Base-by-base conservation (phyloP, 2,329 filamentous ascomycete genomes). In the Eutypa lata region DNA sequence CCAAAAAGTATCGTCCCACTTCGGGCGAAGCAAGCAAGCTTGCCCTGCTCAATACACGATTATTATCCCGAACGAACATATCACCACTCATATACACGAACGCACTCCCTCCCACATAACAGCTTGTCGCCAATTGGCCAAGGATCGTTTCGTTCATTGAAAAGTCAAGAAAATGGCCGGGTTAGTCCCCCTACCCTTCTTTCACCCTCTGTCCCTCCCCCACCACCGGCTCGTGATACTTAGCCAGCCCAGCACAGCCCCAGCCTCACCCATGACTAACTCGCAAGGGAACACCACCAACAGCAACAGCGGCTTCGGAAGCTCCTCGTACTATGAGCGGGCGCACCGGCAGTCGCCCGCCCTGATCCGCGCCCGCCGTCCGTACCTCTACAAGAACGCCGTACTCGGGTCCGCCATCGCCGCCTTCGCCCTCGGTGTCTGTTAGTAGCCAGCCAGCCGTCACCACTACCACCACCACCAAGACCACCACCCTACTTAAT, bases 361-460 rank as follows among this genome's bases (percentile, higher is more conserved):
- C 52, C 86, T 99, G 59, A 87, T 97, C 69, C 90, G 94, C 68
- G 93, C 94, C 52, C 87, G 95, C 64, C 86, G 90, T 63, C 94
- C 94, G 48, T 99, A 95, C 71, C 81, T 99, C 40, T 75, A 97
- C 72, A 95, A 89, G 77, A 99, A 99, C 73, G 81, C 88, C 26
- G 65, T 93, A 55, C 91, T 91, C 1, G 94, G 94, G 18, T 67
- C 89, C n/a, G 83, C 79, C 14, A 81, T 97, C 47, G 79, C 88
- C 61, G 80, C 78, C 19, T 85, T 97, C 61, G 86, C 90, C n/a
- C 79, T 90, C 58, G 84, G 85, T 58, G 89, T 99, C 63, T 99
- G 94, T 99, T 83, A 58, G 90, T 83, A 18, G n/a, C 6, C 4
- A 38, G 6, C 35, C 35, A 38, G 8, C 31, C 14, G 8, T 14